Evolutionary conservation across 176 grass and related monocot species (phyloP), one percentile per base, ranked within the genome.

Genomic region (Phragmites australis): DNA sequence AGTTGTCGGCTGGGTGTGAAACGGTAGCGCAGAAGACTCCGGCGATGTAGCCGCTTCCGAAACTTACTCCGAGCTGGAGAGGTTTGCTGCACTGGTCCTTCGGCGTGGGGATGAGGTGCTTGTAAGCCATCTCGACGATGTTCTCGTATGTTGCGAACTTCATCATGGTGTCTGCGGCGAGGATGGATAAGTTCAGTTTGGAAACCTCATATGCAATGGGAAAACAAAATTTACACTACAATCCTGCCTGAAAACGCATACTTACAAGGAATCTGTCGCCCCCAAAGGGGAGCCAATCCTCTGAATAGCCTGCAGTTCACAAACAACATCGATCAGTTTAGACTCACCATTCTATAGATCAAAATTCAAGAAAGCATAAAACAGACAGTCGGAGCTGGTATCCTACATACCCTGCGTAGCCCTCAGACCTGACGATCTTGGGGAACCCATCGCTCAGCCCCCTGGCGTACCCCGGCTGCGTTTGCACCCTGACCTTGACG

Each of bases 211-310:
- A n/a, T 45, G 31, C 29, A 62, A 32, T 57, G 41, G 25, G 39
- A 46, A 29, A 41, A 39, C 19, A 67, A 27, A 34, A 3, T 30
- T 6, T 22, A 2, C 18, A 65, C 0, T 39, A 3, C 19, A 45
- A 44, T 22, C 41, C 3, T 25, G 19, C 57, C 2, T 66, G 50
- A 46, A n/a, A 29, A 68, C 0, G 8, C 19, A 9, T 55, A 42
- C 90, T 92, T 65, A 92, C 93, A 96, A 42, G 93, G 93, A 86
- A 96, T 92, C 70, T 96, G 93, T 61, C 93, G 87, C 9, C 90
- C 93, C 93, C 93, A 96, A 19, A 96, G 93, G 25, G 93, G 93
- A 92, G 90, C 93, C 56, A 96, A 67, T 74, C 93, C 93, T 88
- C 89, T 96, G 63, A 78, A 96, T 0, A 96, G 45, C 55, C 90